phyloP scores from a whole-genome alignment of 169 alveolate genomes.

The Plasmodium gonderi region DNA sequence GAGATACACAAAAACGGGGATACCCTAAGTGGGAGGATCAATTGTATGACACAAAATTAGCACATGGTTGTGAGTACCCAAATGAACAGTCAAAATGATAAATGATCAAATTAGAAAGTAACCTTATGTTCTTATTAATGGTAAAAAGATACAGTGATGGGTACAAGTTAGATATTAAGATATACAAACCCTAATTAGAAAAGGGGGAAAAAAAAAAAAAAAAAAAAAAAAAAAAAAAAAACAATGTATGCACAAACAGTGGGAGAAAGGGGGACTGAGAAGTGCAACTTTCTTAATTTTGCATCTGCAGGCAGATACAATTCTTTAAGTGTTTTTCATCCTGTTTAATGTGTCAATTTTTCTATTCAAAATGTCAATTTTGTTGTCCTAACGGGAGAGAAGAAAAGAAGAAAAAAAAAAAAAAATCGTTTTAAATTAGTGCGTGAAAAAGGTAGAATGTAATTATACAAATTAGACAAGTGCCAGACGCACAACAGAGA shows the following conservation, averaged over 20 bases:
- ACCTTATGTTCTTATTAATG: too few relatives aligned
- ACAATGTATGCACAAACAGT: too few relatives aligned
- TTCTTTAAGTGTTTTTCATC: conserved; percentile 3
- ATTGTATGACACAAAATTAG: too few relatives aligned
- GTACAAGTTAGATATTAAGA: too few relatives aligned
- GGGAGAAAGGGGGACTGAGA: neutral
- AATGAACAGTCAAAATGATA: too few relatives aligned
- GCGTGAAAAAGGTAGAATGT: neutral
- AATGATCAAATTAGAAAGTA: too few relatives aligned
- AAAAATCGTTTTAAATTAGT: neutral
- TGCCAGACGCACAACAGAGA: neutral
- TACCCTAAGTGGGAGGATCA: too few relatives aligned
- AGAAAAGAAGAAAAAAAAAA: neutral
- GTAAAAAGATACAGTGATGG: too few relatives aligned
- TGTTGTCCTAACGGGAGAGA: conserved; percentile 31
- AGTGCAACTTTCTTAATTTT: neutral
- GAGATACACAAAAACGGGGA: too few relatives aligned
- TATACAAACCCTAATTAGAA: neutral
- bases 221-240: neutral
- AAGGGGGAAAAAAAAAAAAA: neutral
- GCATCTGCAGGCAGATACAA: neutral
- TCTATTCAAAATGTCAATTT: conserved; percentile 44
- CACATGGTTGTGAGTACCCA: too few relatives aligned
- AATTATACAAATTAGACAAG: neutral
- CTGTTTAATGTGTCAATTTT: conserved; percentile 47